Conservation (phyloP, 208 protist genomes). For the Angomonas deanei region DNA sequence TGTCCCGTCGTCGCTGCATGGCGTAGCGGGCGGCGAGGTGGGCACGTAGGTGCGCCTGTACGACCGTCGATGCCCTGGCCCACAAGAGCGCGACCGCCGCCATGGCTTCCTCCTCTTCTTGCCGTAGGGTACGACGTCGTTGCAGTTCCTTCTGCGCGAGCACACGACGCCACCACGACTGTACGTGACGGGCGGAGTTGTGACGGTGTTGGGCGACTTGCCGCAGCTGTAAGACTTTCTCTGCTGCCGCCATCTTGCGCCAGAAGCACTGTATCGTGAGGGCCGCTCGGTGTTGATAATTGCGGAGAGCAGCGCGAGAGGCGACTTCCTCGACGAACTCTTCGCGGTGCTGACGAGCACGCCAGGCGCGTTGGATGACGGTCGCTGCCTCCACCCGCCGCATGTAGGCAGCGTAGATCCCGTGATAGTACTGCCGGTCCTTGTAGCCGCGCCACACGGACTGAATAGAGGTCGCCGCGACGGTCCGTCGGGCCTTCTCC, state of each 20-base stretch:
- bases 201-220: constrained; percentile 16
- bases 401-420: constrained; percentile 19
- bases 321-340: constrained; percentile 31
- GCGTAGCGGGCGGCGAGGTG: constrained; percentile 19
- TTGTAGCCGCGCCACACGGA: constrained; percentile 75
- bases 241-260: constrained; percentile 66
- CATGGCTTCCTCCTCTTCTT: constrained; percentile 49
- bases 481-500: constrained; percentile 34
- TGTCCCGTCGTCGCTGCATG: constrained; percentile 12
- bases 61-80: constrained; percentile 38
- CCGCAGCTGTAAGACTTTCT: constrained; percentile 35
- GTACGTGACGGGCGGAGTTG: constrained; percentile 28
- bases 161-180: constrained; percentile 69
- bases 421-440: constrained; percentile 39
- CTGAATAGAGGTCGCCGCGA: constrained; percentile 72
- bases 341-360: constrained; percentile 15
- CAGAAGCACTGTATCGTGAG: constrained; percentile 82
- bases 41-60: constrained; percentile 51
- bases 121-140: constrained; percentile 14
- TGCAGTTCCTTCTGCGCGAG: constrained; percentile 32
- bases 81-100: constrained; percentile 61
- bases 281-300: constrained; percentile 28
- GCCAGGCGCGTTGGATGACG: constrained; percentile 68
- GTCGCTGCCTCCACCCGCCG: constrained; percentile 18
- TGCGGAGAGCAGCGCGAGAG: constrained; percentile 21